Evolutionary conservation across 2,329 filamentous ascomycete species (phyloP).

Genomic region (Emydomyces testavorans): DNA sequence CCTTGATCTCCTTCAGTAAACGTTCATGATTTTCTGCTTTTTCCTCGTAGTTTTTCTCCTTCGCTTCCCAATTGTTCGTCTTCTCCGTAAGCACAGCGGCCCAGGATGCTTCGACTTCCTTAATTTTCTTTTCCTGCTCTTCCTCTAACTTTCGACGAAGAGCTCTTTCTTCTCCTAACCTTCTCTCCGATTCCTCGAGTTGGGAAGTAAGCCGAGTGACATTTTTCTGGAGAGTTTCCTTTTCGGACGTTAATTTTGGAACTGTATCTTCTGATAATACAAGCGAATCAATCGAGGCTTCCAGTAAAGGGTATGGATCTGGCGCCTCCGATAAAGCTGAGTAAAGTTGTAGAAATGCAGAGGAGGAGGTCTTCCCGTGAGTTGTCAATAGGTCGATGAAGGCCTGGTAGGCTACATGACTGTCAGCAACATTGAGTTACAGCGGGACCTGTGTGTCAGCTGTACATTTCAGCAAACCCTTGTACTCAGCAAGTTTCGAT

Average conservation of each 20-base stretch:
- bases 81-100: slow-evolving; percentile 82
- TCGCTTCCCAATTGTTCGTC: slow-evolving; percentile 89
- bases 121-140: slow-evolving; percentile 64
- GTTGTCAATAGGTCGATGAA: slow-evolving; percentile 96
- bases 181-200: slow-evolving; percentile 69
- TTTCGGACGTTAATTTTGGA: slow-evolving; percentile 79
- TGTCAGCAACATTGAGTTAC: neutral
- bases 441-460: neutral
- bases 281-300: slow-evolving; percentile 90
- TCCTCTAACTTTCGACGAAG: slow-evolving; percentile 65
- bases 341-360: slow-evolving; percentile 85
- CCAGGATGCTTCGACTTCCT: slow-evolving; percentile 86
- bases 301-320: slow-evolving; percentile 89
- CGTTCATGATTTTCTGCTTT: slow-evolving; percentile 92
- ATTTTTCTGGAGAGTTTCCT: slow-evolving; percentile 70
- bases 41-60: slow-evolving; percentile 81
- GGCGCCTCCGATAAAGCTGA: slow-evolving; percentile 89
- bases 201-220: slow-evolving; percentile 65
- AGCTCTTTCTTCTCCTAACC: slow-evolving; percentile 64
- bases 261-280: slow-evolving; percentile 85
- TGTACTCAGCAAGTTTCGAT: slow-evolving; percentile 76
- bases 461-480: slow-evolving; percentile 72
- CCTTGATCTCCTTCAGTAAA: slow-evolving; percentile 85
- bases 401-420: slow-evolving; percentile 67
- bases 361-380: slow-evolving; percentile 88